phyloP scores from a whole-genome alignment of 169 alveolate species.

The Cryptosporidium muris region DNA sequence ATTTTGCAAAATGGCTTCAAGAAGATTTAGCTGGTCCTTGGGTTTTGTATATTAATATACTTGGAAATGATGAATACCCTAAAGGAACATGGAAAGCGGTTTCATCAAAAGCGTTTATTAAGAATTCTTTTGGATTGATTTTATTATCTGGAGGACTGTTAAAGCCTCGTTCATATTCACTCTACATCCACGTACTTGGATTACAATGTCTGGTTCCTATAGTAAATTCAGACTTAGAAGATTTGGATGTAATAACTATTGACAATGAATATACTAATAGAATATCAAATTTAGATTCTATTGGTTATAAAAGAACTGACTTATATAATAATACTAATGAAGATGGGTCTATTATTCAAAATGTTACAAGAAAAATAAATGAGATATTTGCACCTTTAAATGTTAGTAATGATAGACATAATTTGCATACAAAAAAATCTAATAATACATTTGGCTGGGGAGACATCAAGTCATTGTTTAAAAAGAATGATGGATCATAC shows the following conservation, averaged over 20 bases:
- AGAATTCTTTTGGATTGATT: conserved; percentile 32
- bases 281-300: not conserved
- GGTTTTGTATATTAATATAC: conserved; percentile 39
- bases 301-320: too few species aligned
- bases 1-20: conserved; percentile 46
- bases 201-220: conserved; percentile 22
- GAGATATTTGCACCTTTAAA: too few species aligned
- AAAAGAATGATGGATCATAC: too few species aligned
- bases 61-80: conserved; percentile 48
- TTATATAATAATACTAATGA: too few species aligned
- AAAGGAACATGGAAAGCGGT: conserved; percentile 61
- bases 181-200: conserved; percentile 32
- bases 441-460: too few species aligned
- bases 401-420: too few species aligned
- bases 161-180: conserved; percentile 23
- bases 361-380: too few species aligned
- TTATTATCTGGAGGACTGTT: conserved; percentile 38
- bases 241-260: conserved; percentile 36
- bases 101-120: conserved; percentile 49
- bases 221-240: conserved; percentile 41
- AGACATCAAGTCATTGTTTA: too few species aligned
- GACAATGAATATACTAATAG: not conserved
- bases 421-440: too few species aligned
- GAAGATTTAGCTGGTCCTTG: conserved; percentile 58
- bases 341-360: too few species aligned